These are phyloP conservation scores for Globisporangium paroecandrum DNA, from an alignment of 352 stramenopile species.

Conservation along the genomic window DNA sequence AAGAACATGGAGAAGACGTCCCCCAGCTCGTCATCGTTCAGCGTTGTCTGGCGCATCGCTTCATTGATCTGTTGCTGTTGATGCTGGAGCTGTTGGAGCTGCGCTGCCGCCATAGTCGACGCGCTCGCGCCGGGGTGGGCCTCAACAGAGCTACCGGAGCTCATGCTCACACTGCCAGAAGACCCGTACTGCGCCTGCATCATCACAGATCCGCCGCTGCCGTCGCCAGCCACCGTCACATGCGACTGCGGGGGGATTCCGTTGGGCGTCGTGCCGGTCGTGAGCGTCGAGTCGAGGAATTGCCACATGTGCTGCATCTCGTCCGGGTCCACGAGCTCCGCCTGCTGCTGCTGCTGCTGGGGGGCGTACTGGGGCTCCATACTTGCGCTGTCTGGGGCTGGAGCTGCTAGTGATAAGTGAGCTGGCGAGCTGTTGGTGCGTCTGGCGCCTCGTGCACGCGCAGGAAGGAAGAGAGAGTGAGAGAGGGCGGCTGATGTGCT, in stretches of 20 bases:
- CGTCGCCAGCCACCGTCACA: background rate
- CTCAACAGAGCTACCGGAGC: conserved; percentile 5
- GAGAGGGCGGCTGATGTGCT: background rate
- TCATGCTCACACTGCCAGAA: conserved; percentile 3
- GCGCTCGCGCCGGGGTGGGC: background rate
- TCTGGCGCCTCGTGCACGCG: background rate
- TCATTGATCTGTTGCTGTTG: conserved; percentile 20
- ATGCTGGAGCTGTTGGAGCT: background rate
- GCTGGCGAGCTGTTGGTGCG: background rate
- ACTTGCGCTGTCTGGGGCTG: background rate
- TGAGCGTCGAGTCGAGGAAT: conserved; percentile 54
- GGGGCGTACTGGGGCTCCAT: conserved; percentile 8
- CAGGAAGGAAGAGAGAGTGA: background rate
- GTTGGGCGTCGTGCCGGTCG: conserved; percentile 35
- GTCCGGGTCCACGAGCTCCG: conserved; percentile 18
- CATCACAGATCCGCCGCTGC: background rate
- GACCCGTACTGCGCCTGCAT: conserved; percentile 15
- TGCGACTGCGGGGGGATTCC: conserved; percentile 11
- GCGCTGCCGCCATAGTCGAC: conserved; percentile 12
- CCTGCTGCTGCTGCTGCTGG: conserved; percentile 5
- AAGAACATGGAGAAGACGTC: conserved; percentile 79
- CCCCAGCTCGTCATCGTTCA: conserved; percentile 54
- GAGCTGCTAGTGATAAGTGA: background rate
- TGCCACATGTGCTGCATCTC: conserved; percentile 70
- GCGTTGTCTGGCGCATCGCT: conserved; percentile 26